Base-by-base conservation (phyloP, 176 grass and related monocot species). In the Oryza rufipogon region DNA sequence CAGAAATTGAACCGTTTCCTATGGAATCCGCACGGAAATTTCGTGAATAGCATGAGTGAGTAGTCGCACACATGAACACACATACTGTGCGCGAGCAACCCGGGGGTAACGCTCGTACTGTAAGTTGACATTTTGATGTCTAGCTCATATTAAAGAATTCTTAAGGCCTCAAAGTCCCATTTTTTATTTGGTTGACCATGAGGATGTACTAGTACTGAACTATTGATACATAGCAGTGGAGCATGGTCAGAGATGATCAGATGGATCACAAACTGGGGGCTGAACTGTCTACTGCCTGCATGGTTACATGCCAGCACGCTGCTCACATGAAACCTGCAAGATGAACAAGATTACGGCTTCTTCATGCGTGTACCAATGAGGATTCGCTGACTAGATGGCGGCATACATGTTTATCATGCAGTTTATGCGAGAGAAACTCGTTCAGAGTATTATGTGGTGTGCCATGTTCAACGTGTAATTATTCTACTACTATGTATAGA, bases 91-190 rank as follows among this genome's bases (percentile, higher is more conserved):
- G 30, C 30, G 30, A 2, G 2, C 30, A 32, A 32, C 30, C 30
- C 30, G 30, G 30, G 30, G 0, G 30, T 2, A 2, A 32, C 30
- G 65, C 67, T 61, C 20, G 20, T 70, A 64, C 17, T 26, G 42
- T 70, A 26, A 22, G 77, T 89, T 81, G 78, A 86, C 77, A 77
- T 54, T 44, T 38, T 61, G 36, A 77, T 84, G 46, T 22, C 11
- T n/a, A n/a, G n/a, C n/a, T 80, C 9, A 11, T 5, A 30, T 13
- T 70, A 51, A 36, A 30, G 58, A 42, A 16, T 81, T 81, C 4
- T 71, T 71, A 22, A 38, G 15, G 16, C 23, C 67, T 22, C 58
- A 61, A 61, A 60, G 38, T 64, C 70, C 79, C 17, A 5, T 70
- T 80, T 71, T 66, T 23, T 66, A 78, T 66, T 51, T 19, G 25